Percentiles rank a stretch among this genome's conserved stretches.
Conservation (phyloP, 2,329 filamentous ascomycete genomes). For the Apiospora pterosperma region DNA sequence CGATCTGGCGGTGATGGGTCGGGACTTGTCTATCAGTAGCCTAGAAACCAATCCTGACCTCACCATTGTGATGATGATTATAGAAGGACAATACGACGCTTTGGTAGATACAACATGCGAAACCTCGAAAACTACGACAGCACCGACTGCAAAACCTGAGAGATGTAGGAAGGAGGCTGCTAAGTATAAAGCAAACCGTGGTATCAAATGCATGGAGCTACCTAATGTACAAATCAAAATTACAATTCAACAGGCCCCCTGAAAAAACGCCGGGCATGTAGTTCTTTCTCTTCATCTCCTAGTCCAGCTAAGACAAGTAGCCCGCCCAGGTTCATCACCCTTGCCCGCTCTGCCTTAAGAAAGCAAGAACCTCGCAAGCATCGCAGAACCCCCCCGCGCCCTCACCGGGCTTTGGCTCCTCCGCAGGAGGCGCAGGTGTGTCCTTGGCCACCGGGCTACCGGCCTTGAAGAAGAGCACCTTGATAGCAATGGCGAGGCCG, state of each 20-base stretch:
- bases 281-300: neutral
- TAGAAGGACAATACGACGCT: too few relatives aligned
- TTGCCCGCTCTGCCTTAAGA: neutral
- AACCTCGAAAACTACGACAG: too few relatives aligned
- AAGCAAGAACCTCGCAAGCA: constrained; percentile 9
- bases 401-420: constrained; percentile 13
- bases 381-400: neutral
- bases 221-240: constrained; percentile 7
- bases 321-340: neutral
- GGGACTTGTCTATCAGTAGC: neutral
- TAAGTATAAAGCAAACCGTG: neutral
- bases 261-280: neutral
- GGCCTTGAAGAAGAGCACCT: constrained; percentile 92
- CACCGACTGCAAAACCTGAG: neutral
- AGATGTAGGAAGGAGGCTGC: constrained; percentile 11
- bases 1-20: neutral
- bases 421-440: neutral
- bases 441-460: constrained; percentile 52
- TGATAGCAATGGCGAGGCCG: constrained; percentile 89
- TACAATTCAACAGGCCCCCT: neutral
- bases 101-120: neutral
- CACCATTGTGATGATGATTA: too few relatives aligned
- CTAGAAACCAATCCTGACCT: neutral
- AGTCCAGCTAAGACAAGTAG: neutral
- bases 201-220: neutral